Conservation (phyloP, 108 stramenopile genomes). For the Asterionellopsis glacialis region DNA sequence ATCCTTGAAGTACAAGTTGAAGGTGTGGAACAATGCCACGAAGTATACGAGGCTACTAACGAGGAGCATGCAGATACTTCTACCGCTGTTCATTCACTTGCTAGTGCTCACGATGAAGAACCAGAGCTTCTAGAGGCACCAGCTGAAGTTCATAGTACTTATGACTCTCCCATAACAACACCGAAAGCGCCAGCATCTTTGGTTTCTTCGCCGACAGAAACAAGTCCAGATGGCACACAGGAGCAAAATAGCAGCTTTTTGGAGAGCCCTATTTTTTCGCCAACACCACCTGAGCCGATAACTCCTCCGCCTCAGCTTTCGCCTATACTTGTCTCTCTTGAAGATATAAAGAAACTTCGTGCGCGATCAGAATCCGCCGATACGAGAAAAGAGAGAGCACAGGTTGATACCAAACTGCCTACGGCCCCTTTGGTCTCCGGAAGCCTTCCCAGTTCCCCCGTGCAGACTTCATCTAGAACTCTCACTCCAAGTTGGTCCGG, state of each 20-base stretch:
- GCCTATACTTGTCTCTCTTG: slow-evolving; percentile 63
- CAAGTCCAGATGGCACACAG: background rate
- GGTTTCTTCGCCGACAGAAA: slow-evolving; percentile 1
- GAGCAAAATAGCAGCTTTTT: background rate
- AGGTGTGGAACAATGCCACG: background rate
- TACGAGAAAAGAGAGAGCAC: slow-evolving; percentile 14
- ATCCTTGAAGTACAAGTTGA: background rate
- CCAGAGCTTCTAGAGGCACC: too few species aligned
- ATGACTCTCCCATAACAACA: background rate
- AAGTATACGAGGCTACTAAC: slow-evolving; percentile 2
- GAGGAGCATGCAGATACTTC: background rate
- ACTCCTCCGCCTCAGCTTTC: slow-evolving; percentile 74
- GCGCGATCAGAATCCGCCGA: slow-evolving; percentile 10
- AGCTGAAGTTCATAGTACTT: too few species aligned
- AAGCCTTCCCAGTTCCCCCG: slow-evolving; percentile 37
- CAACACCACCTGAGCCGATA: slow-evolving; percentile 48
- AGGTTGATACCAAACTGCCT: background rate
- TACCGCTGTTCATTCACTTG: background rate
- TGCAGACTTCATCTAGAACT: slow-evolving; percentile 5
- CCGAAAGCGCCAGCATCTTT: background rate
- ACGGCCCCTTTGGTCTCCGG: slow-evolving; percentile 5
- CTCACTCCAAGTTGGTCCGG: slow-evolving; percentile 42
- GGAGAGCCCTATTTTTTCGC: slow-evolving; percentile 17
- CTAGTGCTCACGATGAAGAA: background rate
- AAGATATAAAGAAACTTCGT: slow-evolving; percentile 51